Evolutionary conservation across 257 asterid genomes (phyloP).

Genomic region (Solanum sejunctum): DNA sequence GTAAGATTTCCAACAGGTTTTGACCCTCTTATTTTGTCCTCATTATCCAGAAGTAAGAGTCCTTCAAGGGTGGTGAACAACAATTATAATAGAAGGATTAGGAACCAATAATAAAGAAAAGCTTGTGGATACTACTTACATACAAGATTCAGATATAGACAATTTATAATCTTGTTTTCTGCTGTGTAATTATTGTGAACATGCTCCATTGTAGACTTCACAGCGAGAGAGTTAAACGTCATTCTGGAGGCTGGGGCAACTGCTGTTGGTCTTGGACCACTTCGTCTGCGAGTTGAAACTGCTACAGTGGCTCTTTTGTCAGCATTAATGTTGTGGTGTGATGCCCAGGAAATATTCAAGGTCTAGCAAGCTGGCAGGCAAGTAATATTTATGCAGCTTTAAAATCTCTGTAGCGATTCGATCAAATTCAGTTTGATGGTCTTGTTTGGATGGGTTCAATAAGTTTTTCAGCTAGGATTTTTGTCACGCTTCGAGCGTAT

Average conservation of each 20-base stretch:
- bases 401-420: background rate
- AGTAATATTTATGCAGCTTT: constrained; percentile 3
- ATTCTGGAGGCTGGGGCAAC: constrained; percentile 64
- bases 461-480: background rate
- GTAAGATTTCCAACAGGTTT: background rate
- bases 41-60: background rate
- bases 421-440: background rate
- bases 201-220: constrained; percentile 44
- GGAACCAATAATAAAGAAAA: background rate
- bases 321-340: constrained; percentile 76
- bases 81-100: background rate
- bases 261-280: constrained; percentile 81
- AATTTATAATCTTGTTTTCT: background rate
- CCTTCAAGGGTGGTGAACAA: background rate
- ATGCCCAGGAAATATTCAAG: constrained; percentile 21
- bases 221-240: constrained; percentile 48
- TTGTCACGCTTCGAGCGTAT: no score
- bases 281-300: constrained; percentile 91
- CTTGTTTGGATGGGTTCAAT: background rate
- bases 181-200: background rate
- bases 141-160: background rate
- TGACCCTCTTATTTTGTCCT: background rate
- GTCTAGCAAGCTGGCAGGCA: constrained; percentile 29
- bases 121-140: background rate
- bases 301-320: constrained; percentile 80